Percentiles rank a stretch among this genome's conserved stretches.
Evolutionary conservation across 345 rosid species (phyloP).

Genomic region (Aquilaria sinensis): DNA sequence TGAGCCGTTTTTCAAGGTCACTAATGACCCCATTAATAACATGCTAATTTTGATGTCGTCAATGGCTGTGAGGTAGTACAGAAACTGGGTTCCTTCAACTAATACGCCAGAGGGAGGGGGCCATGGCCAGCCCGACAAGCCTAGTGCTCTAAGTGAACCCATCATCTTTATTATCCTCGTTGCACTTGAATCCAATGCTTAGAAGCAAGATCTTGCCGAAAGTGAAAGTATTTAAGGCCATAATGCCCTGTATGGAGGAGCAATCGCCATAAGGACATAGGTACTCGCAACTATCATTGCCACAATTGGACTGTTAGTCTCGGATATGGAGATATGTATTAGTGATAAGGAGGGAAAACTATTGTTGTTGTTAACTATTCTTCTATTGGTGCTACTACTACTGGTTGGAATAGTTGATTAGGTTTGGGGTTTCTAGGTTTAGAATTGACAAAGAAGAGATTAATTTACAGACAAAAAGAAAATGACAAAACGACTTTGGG

Average conservation of each 20-base stretch:
- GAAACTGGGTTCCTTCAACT: constrained; percentile 63
- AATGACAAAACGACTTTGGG: too few relatives aligned
- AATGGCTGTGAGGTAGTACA: constrained; percentile 74
- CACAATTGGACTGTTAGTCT: constrained; percentile 26
- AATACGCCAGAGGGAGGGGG: constrained; percentile 72
- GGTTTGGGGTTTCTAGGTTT: too few relatives aligned
- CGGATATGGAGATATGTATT: too few relatives aligned
- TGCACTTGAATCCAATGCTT: constrained; percentile 74
- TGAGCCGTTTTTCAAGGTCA: constrained; percentile 16
- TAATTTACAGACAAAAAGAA: too few relatives aligned
- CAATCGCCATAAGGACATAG: constrained; percentile 74
- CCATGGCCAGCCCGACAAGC: constrained; percentile 83
- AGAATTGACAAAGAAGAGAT: too few relatives aligned
- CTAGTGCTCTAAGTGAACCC: constrained; percentile 85
- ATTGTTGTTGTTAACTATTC: too few relatives aligned
- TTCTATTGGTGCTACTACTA: too few relatives aligned
- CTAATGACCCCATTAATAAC: constrained; percentile 57
- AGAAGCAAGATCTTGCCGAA: constrained; percentile 45
- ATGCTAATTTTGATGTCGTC: constrained; percentile 48
- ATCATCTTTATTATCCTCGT: constrained; percentile 63
- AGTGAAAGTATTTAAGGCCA: constrained; percentile 62
- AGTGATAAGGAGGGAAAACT: too few relatives aligned
- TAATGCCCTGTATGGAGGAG: constrained; percentile 70
- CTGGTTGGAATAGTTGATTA: too few relatives aligned
- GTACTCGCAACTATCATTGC: constrained; percentile 45